Base-by-base conservation (phyloP, 176 grass and related monocot species). In the Carex scoparia region DNA sequence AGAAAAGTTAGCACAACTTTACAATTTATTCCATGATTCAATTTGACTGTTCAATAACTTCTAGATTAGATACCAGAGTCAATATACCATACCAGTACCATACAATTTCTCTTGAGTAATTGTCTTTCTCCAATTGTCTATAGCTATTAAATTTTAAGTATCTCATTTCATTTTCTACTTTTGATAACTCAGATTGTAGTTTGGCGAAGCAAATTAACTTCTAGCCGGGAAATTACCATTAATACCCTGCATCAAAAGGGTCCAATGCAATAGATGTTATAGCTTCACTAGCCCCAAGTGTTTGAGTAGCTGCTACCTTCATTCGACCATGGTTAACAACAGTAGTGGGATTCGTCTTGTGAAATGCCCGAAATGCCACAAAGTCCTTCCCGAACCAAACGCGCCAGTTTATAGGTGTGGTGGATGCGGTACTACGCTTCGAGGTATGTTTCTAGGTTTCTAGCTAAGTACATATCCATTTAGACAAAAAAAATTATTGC, bases 291-390 rank as follows among this genome's bases (percentile, higher is more conserved):
- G 61, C 42, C 58, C 58, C 19, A 63, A 44, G 38, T 44, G 31
- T 61, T 55, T 81, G 30, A 23, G 15, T 40, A 14, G 61, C 66
- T 48, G 3, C 0, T 54, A 32, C 51, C 15, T 8, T 33, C 63
- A 18, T 51, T 83, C 27, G 42, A 84, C 59, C 66, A 99, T 95
- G 91, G 85, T 88, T 9, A 87, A n/a, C 58, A 15, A 86, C 60
- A 59, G 83, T 18, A 70, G 53, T 79, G 48, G 85, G 55, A 71
- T 89, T 44, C 93, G 90, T 59, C 74, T 91, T 60, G 96, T 99
- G 63, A 94, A 81, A 90, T 99, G 96, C 84, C 96, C 93, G 23
- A 99, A 88, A 49, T 99, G 96, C 81, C 10, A 37, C 1, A 88
- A 89, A 27, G 1, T 95, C 88, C 96, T 99, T 3, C 85, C 93